These are phyloP conservation scores for Trametes pubescens DNA, from an alignment of 1,284 basidiomycete genomes.

Conservation along the genomic window DNA sequence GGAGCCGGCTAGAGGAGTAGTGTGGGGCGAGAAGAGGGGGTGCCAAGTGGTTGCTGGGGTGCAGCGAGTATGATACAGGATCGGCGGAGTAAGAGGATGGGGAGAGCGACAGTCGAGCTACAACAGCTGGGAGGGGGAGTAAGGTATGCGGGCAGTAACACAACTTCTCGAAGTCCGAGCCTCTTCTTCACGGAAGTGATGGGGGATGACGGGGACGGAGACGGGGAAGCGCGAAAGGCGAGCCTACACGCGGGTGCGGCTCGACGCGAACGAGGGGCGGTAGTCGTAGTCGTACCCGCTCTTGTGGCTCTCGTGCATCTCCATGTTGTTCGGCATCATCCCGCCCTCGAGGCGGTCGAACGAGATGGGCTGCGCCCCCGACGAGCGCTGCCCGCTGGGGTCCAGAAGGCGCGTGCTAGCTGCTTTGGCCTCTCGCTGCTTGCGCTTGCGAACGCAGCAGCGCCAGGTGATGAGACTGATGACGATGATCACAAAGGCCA, in stretches of 20 bases:
- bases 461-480: constrained; percentile 44
- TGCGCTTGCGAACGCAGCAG: constrained; percentile 62
- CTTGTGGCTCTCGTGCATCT: constrained; percentile 29
- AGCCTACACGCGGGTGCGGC: constrained; percentile 23
- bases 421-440: constrained; percentile 25
- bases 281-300: constrained; percentile 20
- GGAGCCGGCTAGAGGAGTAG: background rate
- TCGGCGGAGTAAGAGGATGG: constrained; percentile 7
- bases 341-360: constrained; percentile 27
- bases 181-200: constrained; percentile 35
- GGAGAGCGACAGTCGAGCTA: constrained; percentile 28
- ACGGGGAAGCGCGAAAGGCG: background rate
- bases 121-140: constrained; percentile 25
- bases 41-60: constrained; percentile 7
- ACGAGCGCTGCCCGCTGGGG: constrained; percentile 31
- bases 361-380: constrained; percentile 31
- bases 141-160: constrained; percentile 24
- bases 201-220: background rate
- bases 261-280: constrained; percentile 29
- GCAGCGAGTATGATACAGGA: constrained; percentile 21
- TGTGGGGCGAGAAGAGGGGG: background rate
- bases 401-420: constrained; percentile 21
- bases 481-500: constrained; percentile 58
- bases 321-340: constrained; percentile 16
- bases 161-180: constrained; percentile 37